Evolutionary conservation across 2,329 filamentous ascomycete genomes (phyloP), one percentile per base, ranked within the genome.

Genomic region (Malbranchea zuffiana): DNA sequence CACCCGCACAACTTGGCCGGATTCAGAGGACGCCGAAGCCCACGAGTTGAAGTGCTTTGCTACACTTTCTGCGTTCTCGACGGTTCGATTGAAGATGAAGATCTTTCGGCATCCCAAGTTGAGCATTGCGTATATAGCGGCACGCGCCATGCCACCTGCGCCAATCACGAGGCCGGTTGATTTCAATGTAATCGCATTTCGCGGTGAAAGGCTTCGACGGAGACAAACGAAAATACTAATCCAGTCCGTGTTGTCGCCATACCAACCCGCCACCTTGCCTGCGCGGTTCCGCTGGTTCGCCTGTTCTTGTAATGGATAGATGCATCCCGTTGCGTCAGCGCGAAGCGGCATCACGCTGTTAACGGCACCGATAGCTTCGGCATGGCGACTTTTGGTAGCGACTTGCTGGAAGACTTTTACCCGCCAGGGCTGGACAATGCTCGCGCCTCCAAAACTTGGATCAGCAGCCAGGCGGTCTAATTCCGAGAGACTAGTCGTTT

Each of bases 171-270:
- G 61, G 0, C 70, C 75, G 1, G 65, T 71, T 2, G 67, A 70
- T 21, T 29, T 28, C 6, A 59, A 65, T 0, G 71, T 63, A 0
- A 80, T 69, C 1, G 72, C 74, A 43, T 80, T 80, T 3, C 80
- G 78, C 0, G 82, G 82, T 1, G 81, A 85, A 2, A 86, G 63
- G 2, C 80, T 80, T 20, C 80, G 69, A 4, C 77, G 71, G 27
- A 87, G 72, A 50, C 80, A 85, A 3, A 78, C 80, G 36, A 78
- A 67, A 27, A 87, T 82, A 4, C 82, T 82, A 21, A 85, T 80
- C 78, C 82, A 87, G 54, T 87, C 82, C 0, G 81, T 86, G 42
- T 87, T 87, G 41, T 86, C 80, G 1, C 81, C 82, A 44, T 84
- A 82, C 0, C 86, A 64, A 0, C 77, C 79, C 43, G 72, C 71